Evolutionary conservation across 768 basidiomycete genomes (phyloP).

Genomic region (Suillus americanus): DNA sequence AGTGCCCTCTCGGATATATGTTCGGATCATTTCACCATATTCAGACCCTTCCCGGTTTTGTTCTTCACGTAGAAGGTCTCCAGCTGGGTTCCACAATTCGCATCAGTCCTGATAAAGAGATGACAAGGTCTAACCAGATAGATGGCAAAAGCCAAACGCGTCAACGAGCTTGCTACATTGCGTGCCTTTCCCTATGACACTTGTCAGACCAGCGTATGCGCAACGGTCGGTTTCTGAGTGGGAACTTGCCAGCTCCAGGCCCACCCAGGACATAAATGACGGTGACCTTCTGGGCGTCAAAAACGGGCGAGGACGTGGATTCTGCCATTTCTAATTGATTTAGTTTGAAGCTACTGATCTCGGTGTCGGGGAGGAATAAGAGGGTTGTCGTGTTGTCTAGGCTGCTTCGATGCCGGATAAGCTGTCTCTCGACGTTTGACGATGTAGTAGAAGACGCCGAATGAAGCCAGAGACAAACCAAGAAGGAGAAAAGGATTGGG

Average conservation of each 20-base stretch:
- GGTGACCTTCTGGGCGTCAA: conserved; percentile 71
- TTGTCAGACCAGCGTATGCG: conserved; percentile 8
- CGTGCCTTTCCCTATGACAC: conserved; percentile 83
- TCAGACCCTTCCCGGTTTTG: conserved; percentile 83
- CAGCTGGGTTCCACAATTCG: conserved; percentile 50
- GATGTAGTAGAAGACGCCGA: conserved; percentile 55
- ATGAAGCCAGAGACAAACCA: conserved; percentile 55
- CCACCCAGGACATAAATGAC: conserved; percentile 97
- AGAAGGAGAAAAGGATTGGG: conserved; percentile 68
- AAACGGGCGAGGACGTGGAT: conserved; percentile 28
- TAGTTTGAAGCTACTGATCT: conserved; percentile 12
- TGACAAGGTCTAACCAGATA: conserved; percentile 65
- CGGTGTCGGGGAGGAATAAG: conserved; percentile 60
- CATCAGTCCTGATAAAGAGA: background rate
- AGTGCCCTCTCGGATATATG: conserved; percentile 84
- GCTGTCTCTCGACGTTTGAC: conserved; percentile 55
- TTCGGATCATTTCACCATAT: conserved; percentile 82
- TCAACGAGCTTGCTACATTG: conserved; percentile 85
- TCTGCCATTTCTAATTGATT: background rate
- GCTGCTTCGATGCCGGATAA: conserved; percentile 59
- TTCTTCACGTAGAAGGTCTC: conserved; percentile 96
- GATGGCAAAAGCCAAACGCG: conserved; percentile 87
- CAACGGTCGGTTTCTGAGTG: conserved; percentile 3
- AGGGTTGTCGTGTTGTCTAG: conserved; percentile 62
- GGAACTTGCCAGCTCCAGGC: conserved; percentile 80